These are phyloP conservation scores for Turritis glabra DNA, from an alignment of 345 rosid species.

Conservation along the genomic window DNA sequence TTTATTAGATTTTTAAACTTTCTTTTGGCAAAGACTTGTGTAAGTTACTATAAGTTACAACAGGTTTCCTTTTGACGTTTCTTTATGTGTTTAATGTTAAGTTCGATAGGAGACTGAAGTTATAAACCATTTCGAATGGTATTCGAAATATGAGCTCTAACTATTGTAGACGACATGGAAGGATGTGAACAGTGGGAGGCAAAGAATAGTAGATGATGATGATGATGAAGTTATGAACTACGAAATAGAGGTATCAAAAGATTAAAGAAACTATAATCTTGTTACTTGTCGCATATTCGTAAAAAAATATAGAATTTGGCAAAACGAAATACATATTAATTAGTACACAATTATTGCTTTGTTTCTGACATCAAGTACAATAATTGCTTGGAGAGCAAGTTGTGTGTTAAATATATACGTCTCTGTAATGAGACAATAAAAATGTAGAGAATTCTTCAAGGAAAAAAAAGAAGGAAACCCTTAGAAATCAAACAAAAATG, in stretches of 20 bases:
- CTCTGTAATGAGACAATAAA: background rate
- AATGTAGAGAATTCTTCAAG: background rate
- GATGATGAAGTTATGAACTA: too few relatives aligned
- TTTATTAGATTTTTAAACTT: constrained; percentile 19
- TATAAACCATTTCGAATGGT: background rate
- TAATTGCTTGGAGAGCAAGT: background rate
- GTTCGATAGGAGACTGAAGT: background rate
- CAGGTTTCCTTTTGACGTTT: constrained; percentile 19
- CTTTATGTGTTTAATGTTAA: background rate
- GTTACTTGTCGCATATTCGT: background rate
- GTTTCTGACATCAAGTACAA: background rate
- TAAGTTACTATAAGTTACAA: constrained; percentile 31
- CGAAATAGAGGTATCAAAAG: background rate
- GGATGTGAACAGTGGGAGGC: background rate
- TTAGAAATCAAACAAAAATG: background rate
- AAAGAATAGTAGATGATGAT: background rate
- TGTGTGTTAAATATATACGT: background rate
- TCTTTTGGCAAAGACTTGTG: constrained; percentile 32
- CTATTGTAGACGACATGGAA: background rate
- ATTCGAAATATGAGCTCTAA: too few relatives aligned
- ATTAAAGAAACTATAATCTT: background rate
- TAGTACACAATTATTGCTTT: background rate
- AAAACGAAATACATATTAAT: background rate
- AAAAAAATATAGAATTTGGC: too few relatives aligned
- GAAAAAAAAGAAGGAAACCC: background rate